phyloP scores from a whole-genome alignment of 495 filamentous ascomycete genomes.

The Hypomontagnella submonticulosa region DNA sequence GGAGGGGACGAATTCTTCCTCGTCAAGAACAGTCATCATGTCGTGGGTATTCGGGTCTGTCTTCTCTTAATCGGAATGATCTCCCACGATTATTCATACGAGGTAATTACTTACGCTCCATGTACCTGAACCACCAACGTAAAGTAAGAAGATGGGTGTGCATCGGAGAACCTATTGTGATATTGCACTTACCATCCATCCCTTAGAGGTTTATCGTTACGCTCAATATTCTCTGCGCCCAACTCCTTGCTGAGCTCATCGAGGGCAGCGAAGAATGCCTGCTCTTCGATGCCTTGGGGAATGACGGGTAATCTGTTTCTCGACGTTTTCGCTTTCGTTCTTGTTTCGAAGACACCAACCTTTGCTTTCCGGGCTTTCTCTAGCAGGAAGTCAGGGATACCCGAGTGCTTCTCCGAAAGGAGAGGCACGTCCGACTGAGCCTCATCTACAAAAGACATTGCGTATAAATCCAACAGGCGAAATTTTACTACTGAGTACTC shows the following conservation, averaged over 20 bases:
- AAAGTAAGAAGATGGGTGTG: conserved; percentile 8
- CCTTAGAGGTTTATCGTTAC: conserved; percentile 58
- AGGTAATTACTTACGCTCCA: conserved; percentile 55
- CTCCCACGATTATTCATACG: neutral
- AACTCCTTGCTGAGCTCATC: conserved; percentile 51
- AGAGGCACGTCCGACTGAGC: conserved; percentile 51
- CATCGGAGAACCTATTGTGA: neutral
- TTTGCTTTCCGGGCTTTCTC: conserved; percentile 55
- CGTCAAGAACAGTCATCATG: conserved; percentile 61
- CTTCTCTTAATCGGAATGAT: conserved; percentile 1
- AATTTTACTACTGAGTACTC: neutral
- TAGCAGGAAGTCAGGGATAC: conserved; percentile 53
- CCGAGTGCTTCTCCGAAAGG: conserved; percentile 56
- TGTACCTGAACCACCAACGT: conserved; percentile 48
- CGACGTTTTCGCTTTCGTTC: conserved; percentile 50
- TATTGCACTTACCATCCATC: conserved; percentile 58
- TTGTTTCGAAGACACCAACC: conserved; percentile 49
- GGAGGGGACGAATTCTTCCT: conserved; percentile 63
- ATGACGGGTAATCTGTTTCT: conserved; percentile 49
- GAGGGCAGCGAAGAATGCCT: conserved; percentile 54
- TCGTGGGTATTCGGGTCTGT: conserved; percentile 64
- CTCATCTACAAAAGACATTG: conserved; percentile 49
- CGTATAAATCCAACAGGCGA: conserved; percentile 1
- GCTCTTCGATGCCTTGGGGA: conserved; percentile 54
- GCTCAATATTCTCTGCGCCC: conserved; percentile 55